A percentile compares a stretch with the other conserved stretches of the same genome.
These are phyloP conservation scores for Panicum hallii DNA, from an alignment of 202 grass and related monocot species.

Conservation along the genomic window DNA sequence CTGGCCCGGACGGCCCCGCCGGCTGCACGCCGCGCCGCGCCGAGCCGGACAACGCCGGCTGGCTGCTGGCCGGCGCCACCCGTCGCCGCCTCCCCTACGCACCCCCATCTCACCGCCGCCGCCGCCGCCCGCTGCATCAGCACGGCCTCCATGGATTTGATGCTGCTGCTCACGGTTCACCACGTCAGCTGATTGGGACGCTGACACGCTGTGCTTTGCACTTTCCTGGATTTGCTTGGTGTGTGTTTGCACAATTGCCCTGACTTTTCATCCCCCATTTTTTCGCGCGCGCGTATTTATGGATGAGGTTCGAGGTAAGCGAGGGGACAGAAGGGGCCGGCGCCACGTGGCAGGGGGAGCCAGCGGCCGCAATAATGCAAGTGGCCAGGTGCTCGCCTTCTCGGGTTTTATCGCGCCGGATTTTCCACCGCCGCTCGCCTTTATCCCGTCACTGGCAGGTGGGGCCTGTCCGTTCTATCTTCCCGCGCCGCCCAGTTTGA, in stretches of 20 bases:
- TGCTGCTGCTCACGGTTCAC: too few relatives aligned
- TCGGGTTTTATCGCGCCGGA: neutral
- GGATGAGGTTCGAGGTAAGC: neutral
- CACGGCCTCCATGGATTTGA: slow-evolving; percentile 27
- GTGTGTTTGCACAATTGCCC: neutral
- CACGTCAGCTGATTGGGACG: neutral
- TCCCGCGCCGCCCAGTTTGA: neutral
- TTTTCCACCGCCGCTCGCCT: neutral
- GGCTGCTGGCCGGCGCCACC: neutral
- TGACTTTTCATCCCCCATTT: neutral
- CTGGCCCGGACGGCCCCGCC: neutral
- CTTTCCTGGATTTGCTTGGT: neutral
- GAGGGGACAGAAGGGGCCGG: neutral
- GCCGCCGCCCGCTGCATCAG: slow-evolving; percentile 30
- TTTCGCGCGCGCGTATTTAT: slow-evolving; percentile 34
- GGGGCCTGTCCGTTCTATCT: neutral
- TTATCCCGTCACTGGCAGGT: neutral
- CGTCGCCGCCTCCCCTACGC: neutral
- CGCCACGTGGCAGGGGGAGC: slow-evolving; percentile 14
- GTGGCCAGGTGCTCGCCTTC: neutral
- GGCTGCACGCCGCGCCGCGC: neutral
- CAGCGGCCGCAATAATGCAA: slow-evolving; percentile 7
- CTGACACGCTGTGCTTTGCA: neutral
- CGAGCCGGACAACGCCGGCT: slow-evolving; percentile 1
- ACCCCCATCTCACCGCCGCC: neutral